Evolutionary conservation across 768 basidiomycete species (phyloP).

Genomic region (Rossbeevera mucosa): DNA sequence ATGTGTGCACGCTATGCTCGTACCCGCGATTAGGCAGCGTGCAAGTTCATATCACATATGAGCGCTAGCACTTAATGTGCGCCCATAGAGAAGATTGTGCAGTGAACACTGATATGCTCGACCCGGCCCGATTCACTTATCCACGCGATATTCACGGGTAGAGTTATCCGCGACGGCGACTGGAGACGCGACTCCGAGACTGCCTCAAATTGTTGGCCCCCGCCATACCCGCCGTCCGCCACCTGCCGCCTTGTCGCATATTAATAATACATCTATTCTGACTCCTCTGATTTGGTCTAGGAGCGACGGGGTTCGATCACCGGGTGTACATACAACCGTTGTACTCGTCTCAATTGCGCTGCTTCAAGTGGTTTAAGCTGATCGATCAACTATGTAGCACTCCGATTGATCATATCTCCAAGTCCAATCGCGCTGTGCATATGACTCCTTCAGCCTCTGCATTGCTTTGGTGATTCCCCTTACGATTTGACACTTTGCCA

Average conservation of each 20-base stretch:
- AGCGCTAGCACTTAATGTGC: too few relatives aligned
- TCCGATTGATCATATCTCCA: not conserved
- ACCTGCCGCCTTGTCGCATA: too few relatives aligned
- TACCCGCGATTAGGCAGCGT: too few relatives aligned
- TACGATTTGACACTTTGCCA: not conserved
- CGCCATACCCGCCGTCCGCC: not conserved
- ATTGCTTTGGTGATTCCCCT: not conserved
- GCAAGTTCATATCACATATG: too few relatives aligned
- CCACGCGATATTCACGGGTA: not conserved
- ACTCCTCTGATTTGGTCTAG: not conserved
- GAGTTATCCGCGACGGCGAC: not conserved
- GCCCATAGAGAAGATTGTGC: too few relatives aligned
- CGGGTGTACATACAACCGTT: not conserved
- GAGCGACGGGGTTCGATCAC: not conserved
- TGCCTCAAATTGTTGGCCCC: not conserved
- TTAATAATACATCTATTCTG: not conserved
- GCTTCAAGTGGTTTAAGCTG: too few relatives aligned
- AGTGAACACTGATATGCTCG: too few relatives aligned
- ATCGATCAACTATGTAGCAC: not conserved
- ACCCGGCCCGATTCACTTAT: not conserved
- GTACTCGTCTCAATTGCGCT: not conserved
- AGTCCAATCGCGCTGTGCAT: not conserved
- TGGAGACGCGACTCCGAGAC: not conserved
- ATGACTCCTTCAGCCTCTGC: too few relatives aligned
- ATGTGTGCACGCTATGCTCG: too few relatives aligned